Percentiles rank a stretch among this genome's conserved stretches.
These are phyloP conservation scores for Epichloe sp. DNA, from an alignment of 2,329 filamentous ascomycete genomes.

Conservation along the genomic window DNA sequence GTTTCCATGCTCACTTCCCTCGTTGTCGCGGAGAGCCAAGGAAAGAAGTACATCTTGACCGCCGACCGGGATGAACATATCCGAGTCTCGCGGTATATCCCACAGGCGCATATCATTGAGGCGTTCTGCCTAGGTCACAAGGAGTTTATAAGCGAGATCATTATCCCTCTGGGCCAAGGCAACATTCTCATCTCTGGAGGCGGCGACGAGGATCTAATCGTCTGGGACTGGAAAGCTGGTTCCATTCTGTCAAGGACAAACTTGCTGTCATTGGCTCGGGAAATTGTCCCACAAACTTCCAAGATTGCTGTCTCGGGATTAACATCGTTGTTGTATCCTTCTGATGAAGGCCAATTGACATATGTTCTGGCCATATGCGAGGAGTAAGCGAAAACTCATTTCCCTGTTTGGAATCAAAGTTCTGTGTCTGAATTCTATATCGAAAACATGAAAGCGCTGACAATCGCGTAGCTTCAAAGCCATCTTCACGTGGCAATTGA, in stretches of 20 bases:
- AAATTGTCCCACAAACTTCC: slow-evolving; percentile 20
- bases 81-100: slow-evolving; percentile 66
- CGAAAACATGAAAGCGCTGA: neutral
- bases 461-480: slow-evolving; percentile 36
- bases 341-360: slow-evolving; percentile 14
- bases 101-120: slow-evolving; percentile 81
- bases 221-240: slow-evolving; percentile 68
- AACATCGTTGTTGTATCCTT: slow-evolving; percentile 20
- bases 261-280: slow-evolving; percentile 31
- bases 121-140: slow-evolving; percentile 78
- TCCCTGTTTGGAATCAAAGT: neutral
- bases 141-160: slow-evolving; percentile 70
- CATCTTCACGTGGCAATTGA: slow-evolving; percentile 52
- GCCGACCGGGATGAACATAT: slow-evolving; percentile 60
- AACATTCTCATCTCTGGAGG: slow-evolving; percentile 73
- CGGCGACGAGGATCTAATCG: slow-evolving; percentile 63
- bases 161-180: slow-evolving; percentile 41
- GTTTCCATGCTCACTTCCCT: slow-evolving; percentile 88
- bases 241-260: slow-evolving; percentile 40
- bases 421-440: slow-evolving; percentile 7
- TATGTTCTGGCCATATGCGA: slow-evolving; percentile 41
- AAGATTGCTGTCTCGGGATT: slow-evolving; percentile 37
- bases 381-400: slow-evolving; percentile 30
- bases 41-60: slow-evolving; percentile 38
- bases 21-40: slow-evolving; percentile 32